Evolutionary conservation across 2,329 filamentous ascomycete species (phyloP), one percentile per base, ranked within the genome.

Genomic region (Alternaria ventricosa): DNA sequence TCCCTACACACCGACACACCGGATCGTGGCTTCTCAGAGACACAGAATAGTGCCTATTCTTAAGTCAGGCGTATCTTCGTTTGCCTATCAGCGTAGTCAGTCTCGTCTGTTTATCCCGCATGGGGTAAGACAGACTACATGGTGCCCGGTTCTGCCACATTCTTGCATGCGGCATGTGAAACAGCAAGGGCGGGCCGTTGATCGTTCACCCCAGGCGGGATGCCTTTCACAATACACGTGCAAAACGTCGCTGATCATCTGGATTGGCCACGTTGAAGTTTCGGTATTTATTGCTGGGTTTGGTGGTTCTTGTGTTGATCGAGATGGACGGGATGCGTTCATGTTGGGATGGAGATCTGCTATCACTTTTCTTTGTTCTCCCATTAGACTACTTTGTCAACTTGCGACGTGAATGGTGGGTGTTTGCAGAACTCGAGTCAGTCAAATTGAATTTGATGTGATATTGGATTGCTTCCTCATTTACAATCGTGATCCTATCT

Each of bases 101-200:
- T n/a, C n/a, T n/a, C n/a, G 12, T 18, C 22, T 41, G 20, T 36
- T 18, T 30, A 2, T 13, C 25, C 30, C 22, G 49, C 1, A 9
- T 18, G 49, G 30, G 28, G 49, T 3, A 1, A 41, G 49, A 10
- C 15, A 46, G 15, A 20, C 23, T 6, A 15, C 12, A 22, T 53
- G 49, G 33, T 20, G 22, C 30, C 41, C 49, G 41, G 28, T 53
- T 41, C 49, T n/a, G 49, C 49, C 49, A 41, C 49, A 36, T 22
- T 28, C 11, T 7, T 41, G 20, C 18, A 30, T 53, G 41, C 33
- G n/a, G n/a, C 18, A 30, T 18, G 36, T 41, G 36, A 41, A 41
- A 41, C 36, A 41, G 36, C 36, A 41, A 41, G 36, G 36, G 36
- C 36, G 36, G 36, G 36, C 36, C 36, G 36, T 3, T n/a, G 36